Base-by-base conservation (phyloP, 331 rosid genomes). In the Acacia pycnantha region DNA sequence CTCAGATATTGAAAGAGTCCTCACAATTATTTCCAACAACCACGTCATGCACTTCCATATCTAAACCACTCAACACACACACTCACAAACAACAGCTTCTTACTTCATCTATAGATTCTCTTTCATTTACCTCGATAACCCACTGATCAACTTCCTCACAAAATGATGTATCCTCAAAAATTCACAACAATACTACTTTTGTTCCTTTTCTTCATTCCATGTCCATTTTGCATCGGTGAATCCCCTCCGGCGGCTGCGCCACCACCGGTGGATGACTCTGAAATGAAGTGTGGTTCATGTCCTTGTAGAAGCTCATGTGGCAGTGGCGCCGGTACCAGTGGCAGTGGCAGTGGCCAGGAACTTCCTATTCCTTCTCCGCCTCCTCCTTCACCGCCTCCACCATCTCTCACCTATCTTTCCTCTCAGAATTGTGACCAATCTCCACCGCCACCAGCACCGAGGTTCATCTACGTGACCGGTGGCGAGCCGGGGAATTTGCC, bases 211-310 rank as follows among this genome's bases (percentile, higher is more conserved):
- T 44, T 68, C 66, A 64, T 72, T 21, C 72, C 85, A 58, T 67
- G 85, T 44, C 73, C 85, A 41, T 75, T 53, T 70, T 73, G 83
- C 58, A 10, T 26, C 12, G 7, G 29, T 27, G 76, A 74, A 77
- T 68, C 70, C 72, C 33, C 65, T 58, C 65, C 29, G 14, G 66
- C 79, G 15, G 15, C 86, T 44, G 31, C 87, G 24, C 86, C 82
- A 37, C 86, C 78, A 81, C 61, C 15, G 56, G 73, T 8, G 70
- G 76, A 59, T 59, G 66, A 84, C 61, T 65, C 81, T 15, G 89
- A 85, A 67, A 69, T 89, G 40, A 87, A 87, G 51, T 89, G 92
- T 74, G 92, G 87, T 58, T 80, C 90, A 77, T 89, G 90, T 73
- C 87, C 88, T 70, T 89, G 90, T 66, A 80, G 76, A 11, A 58